Evolutionary conservation across 2,329 filamentous ascomycete species (phyloP), one percentile per base, ranked within the genome.

Genomic region (Colletotrichum viniferum): DNA sequence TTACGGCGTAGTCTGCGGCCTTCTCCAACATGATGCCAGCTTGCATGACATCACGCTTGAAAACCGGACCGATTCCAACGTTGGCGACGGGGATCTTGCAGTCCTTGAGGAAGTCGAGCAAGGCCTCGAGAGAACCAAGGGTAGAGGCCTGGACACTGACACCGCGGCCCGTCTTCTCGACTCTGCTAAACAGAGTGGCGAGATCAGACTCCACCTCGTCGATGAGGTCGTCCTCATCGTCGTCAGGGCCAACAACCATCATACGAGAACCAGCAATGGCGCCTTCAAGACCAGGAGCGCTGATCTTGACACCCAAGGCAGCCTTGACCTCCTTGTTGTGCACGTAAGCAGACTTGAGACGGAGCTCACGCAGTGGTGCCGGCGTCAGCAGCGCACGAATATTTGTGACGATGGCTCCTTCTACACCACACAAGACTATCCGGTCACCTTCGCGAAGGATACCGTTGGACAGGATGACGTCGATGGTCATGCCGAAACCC

Each of bases 321-420:
- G 97, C 97, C 90, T 98, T 99, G 87, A 98, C 96, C 85, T 98
- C 96, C 88, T 99, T 98, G 89, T 99, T 98, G 89, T 99, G 97
- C 34, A 99, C 96, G 81, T 99, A 99, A 77, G 93, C 91, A 4
- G 96, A 98, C 87, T 98, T 98, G 81, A 99, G 92, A 84, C 97
- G 96, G 78, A 99, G 86, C 84, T 99, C 97, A 83, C 95, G 97
- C 83, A 99, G 92, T 76, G 96, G 95, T 13, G 96, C 96, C 3
- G 97, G 97, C 5, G 97, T 99, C 68, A 99, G 89, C 30, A 99
- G 90, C 16, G 97, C 97, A 87, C 97, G 92, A 81, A 99, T 97
- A 79, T 98, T 98, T 8, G 97, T 99, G 76, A 93, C 92, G 83
- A 99, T 99, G 68, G 96, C 93, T 32, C 97, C 97, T 83, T 98